phyloP scores from a whole-genome alignment of 1,284 basidiomycete species.

The Moesziomyces sp. region DNA sequence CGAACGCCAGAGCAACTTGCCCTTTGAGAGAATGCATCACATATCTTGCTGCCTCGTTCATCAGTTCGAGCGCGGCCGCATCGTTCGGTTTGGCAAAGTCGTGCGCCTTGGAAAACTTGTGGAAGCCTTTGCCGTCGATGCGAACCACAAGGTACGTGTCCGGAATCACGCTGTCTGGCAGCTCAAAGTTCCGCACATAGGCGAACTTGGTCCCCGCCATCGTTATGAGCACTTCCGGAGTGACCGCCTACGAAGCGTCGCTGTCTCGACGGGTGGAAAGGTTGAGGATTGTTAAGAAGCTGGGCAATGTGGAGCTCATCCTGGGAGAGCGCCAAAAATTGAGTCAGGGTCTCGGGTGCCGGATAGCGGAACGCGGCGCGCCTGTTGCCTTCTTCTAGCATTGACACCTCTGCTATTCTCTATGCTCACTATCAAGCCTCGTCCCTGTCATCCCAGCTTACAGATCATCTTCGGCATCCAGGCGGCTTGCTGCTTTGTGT shows the following conservation, averaged over 20 bases:
- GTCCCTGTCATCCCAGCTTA: too few species aligned
- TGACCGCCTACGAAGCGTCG: neutral
- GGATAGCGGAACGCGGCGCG: conserved; percentile 22
- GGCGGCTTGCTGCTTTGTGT: neutral
- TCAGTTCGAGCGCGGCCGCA: conserved; percentile 82
- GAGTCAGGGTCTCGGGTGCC: conserved; percentile 11
- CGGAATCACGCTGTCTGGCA: conserved; percentile 85
- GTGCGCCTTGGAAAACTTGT: conserved; percentile 90
- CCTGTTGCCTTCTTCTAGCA: too few species aligned
- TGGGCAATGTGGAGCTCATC: conserved; percentile 11
- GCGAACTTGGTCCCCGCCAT: conserved; percentile 94
- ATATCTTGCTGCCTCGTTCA: conserved; percentile 87
- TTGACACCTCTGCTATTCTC: too few species aligned
- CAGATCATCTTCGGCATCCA: too few species aligned
- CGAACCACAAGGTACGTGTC: conserved; percentile 86
- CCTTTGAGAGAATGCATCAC: conserved; percentile 74
- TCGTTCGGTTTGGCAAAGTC: conserved; percentile 92
- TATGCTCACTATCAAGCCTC: too few species aligned
- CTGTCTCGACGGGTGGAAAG: neutral
- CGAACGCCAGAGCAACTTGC: conserved; percentile 75
- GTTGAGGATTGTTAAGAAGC: neutral
- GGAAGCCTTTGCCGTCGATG: conserved; percentile 93
- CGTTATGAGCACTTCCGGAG: neutral
- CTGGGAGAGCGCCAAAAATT: conserved; percentile 1
- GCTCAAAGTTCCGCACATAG: conserved; percentile 90